These are phyloP conservation scores for Fusarium verticillioides DNA, from an alignment of 2,329 filamentous ascomycete genomes.

Conservation along the genomic window DNA sequence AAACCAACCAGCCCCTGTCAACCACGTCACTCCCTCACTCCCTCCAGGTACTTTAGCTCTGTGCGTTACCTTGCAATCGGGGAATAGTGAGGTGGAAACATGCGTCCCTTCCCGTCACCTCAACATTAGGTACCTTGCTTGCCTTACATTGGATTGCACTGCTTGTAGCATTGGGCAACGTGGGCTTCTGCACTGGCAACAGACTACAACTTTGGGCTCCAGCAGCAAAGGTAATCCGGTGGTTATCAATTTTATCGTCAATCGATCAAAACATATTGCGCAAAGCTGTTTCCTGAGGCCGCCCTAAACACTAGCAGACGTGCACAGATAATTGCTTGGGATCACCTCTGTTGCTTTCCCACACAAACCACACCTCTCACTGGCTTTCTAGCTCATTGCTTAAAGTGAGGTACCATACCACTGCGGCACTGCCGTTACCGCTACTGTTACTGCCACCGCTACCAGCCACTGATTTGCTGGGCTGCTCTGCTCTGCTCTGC, in stretches of 20 bases:
- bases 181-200: conserved; percentile 6
- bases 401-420: conserved; percentile 8
- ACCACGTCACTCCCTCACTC: conserved; percentile 41
- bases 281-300: conserved; percentile 21
- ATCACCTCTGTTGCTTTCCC: neutral
- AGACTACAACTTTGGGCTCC: conserved; percentile 26
- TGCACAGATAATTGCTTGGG: conserved; percentile 26
- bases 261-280: neutral
- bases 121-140: neutral
- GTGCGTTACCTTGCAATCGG: conserved; percentile 26
- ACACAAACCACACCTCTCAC: neutral
- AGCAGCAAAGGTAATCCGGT: neutral
- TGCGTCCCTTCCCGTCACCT: conserved; percentile 3
- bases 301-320: conserved; percentile 15
- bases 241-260: conserved; percentile 3
- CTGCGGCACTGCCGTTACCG: conserved; percentile 10
- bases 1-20: conserved; percentile 30
- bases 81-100: conserved; percentile 40
- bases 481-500: neutral
- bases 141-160: neutral
- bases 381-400: neutral
- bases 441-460: conserved; percentile 9
- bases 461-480: conserved; percentile 4
- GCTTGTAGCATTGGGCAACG: conserved; percentile 7
- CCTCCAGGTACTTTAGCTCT: conserved; percentile 19